Conservation (phyloP, 176 grass and related monocot genomes). For the Olyra latifolia region DNA sequence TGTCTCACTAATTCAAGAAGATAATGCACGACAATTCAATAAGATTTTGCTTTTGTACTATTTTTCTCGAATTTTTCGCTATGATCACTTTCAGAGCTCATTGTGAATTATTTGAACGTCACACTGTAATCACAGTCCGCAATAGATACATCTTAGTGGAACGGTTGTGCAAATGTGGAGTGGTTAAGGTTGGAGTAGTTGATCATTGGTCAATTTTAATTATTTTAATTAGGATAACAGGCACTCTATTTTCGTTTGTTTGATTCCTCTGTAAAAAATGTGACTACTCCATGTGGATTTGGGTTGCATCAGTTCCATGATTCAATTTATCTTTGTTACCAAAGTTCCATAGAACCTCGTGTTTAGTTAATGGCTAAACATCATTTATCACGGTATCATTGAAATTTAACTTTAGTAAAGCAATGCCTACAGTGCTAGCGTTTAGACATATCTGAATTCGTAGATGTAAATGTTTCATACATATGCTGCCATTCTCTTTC, state of each 20-base stretch:
- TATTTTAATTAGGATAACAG: neutral
- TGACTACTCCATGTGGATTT: neutral
- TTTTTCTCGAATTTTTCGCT: neutral
- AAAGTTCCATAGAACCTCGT: neutral
- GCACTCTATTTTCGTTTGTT: neutral
- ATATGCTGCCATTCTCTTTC: neutral
- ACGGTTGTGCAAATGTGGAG: neutral
- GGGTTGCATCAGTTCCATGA: neutral
- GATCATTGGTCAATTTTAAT: neutral
- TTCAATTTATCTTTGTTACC: neutral
- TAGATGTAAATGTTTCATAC: neutral
- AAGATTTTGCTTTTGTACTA: neutral
- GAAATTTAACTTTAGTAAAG: neutral
- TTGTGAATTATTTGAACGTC: neutral
- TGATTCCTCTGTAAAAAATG: neutral
- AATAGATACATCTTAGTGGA: slow-evolving; percentile 7
- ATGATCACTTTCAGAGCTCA: neutral
- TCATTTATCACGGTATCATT: neutral
- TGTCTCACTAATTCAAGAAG: neutral
- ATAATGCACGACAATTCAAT: neutral
- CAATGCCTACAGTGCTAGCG: neutral
- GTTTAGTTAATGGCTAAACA: neutral
- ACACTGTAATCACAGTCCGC: neutral
- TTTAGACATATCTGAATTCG: neutral
- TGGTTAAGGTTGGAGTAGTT: slow-evolving; percentile 14